A percentile compares a stretch with the other conserved stretches of the same genome.
These are phyloP conservation scores for Blastocystis sp. DNA, from an alignment of 352 stramenopile genomes.

Conservation along the genomic window DNA sequence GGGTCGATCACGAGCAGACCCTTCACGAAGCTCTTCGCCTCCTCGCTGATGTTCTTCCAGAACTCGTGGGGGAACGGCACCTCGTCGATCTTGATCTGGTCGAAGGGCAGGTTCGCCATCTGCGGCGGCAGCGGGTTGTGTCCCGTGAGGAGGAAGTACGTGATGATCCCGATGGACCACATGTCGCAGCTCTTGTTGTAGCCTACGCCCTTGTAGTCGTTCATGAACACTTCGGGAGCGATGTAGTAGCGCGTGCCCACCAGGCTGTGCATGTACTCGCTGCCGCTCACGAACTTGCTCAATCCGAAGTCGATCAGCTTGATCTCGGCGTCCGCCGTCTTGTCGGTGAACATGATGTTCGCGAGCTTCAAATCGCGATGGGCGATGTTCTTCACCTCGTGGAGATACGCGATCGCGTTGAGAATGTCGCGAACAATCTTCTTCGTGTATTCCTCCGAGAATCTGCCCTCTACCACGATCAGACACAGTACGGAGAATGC, in stretches of 20 bases:
- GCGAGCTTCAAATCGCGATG: constrained; percentile 79
- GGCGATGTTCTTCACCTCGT: constrained; percentile 71
- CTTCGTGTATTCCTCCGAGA: constrained; percentile 60
- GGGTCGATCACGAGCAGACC: constrained; percentile 55
- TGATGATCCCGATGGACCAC: constrained; percentile 90
- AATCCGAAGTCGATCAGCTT: constrained; percentile 89
- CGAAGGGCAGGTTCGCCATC: constrained; percentile 62
- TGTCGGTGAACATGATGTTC: constrained; percentile 79
- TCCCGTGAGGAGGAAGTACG: constrained; percentile 78
- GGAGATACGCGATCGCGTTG: constrained; percentile 69
- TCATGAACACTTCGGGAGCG: constrained; percentile 84
- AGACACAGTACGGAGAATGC: not conserved
- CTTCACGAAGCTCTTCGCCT: constrained; percentile 61
- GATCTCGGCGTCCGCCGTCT: constrained; percentile 75
- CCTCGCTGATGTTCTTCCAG: constrained; percentile 35
- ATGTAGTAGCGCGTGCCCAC: constrained; percentile 88
- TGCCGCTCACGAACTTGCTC: constrained; percentile 87
- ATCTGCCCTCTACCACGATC: constrained; percentile 77
- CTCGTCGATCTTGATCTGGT: constrained; percentile 38
- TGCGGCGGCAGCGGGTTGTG: constrained; percentile 50
- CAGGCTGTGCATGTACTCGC: constrained; percentile 79
- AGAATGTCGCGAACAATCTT: constrained; percentile 70
- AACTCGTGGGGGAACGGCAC: constrained; percentile 52
- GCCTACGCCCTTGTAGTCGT: constrained; percentile 81
- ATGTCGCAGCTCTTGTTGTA: constrained; percentile 88